phyloP scores from a whole-genome alignment of 1,284 basidiomycete species.

The Trichosporon asahii region DNA sequence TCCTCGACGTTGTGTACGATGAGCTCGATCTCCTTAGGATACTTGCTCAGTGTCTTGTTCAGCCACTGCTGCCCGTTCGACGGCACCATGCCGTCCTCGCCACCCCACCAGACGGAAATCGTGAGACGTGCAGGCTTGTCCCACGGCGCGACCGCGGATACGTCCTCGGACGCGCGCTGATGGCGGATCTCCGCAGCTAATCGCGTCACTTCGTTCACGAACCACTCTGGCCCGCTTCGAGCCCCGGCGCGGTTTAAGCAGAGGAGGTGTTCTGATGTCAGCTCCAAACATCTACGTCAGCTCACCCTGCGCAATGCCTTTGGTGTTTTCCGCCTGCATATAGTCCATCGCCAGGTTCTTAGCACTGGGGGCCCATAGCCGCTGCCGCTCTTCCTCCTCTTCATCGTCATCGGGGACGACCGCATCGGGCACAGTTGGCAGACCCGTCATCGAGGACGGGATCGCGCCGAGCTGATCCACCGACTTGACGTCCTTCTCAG shows the following conservation, averaged over 20 bases:
- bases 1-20: constrained; percentile 23
- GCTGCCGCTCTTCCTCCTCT: constrained; percentile 12
- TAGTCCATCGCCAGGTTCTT: constrained; percentile 35
- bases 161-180: background rate
- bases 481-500: constrained; percentile 1
- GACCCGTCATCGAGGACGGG: background rate
- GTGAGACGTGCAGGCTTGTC: background rate
- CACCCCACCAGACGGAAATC: constrained; percentile 27
- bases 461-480: background rate
- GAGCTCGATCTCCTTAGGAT: constrained; percentile 18
- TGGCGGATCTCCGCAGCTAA: constrained; percentile 23
- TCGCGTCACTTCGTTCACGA: constrained; percentile 27
- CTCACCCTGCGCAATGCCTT: constrained; percentile 44
- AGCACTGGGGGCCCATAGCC: constrained; percentile 27
- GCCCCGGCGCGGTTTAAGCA: constrained; percentile 43
- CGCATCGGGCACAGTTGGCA: background rate
- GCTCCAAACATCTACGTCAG: background rate
- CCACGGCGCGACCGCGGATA: background rate
- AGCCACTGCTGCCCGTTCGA: constrained; percentile 27
- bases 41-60: constrained; percentile 20
- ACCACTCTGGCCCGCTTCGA: constrained; percentile 43
- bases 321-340: constrained; percentile 40
- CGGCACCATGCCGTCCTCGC: constrained; percentile 27
- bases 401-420: constrained; percentile 7
- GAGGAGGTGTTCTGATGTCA: constrained; percentile 41